Percentiles rank a stretch among this genome's conserved stretches.
Conservation (phyloP, 2,329 filamentous ascomycete species). For the Nemania diffusa region DNA sequence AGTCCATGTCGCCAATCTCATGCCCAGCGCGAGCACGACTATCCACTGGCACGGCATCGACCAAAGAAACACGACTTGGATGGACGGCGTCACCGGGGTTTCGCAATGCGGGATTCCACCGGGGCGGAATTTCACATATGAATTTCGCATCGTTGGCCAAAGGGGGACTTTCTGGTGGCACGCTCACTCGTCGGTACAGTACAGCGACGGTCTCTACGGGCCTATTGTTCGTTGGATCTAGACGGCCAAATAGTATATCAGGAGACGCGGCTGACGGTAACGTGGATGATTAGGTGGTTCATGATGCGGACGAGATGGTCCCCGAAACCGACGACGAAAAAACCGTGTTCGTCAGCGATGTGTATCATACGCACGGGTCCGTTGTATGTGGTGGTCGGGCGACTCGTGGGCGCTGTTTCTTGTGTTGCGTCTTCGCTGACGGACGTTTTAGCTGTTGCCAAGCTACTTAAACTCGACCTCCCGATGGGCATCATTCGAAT, state of each 20-base stretch:
- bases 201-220: slow-evolving; percentile 72
- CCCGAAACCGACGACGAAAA: slow-evolving; percentile 50
- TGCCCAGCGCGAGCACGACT: slow-evolving; percentile 57
- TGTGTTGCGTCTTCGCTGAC: background rate
- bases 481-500: slow-evolving; percentile 49
- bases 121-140: slow-evolving; percentile 67
- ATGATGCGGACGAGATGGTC: slow-evolving; percentile 50
- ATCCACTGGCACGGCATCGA: slow-evolving; percentile 77
- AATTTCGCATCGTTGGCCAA: slow-evolving; percentile 61
- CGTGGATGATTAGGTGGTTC: slow-evolving; percentile 49
- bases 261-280: slow-evolving; percentile 9
- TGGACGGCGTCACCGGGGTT: slow-evolving; percentile 73
- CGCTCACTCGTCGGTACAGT: slow-evolving; percentile 68
- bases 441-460: slow-evolving; percentile 38
- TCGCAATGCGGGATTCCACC: slow-evolving; percentile 70
- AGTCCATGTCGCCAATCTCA: slow-evolving; percentile 54
- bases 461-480: slow-evolving; percentile 51
- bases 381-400: slow-evolving; percentile 41
- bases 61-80: slow-evolving; percentile 70
- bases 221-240: slow-evolving; percentile 59
- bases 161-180: slow-evolving; percentile 65
- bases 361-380: slow-evolving; percentile 53
- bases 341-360: slow-evolving; percentile 53
- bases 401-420: background rate
- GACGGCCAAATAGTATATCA: background rate